Evolutionary conservation across 1,284 basidiomycete species (phyloP), one percentile per base, ranked within the genome.

Genomic region (Coriolopsis trogii): DNA sequence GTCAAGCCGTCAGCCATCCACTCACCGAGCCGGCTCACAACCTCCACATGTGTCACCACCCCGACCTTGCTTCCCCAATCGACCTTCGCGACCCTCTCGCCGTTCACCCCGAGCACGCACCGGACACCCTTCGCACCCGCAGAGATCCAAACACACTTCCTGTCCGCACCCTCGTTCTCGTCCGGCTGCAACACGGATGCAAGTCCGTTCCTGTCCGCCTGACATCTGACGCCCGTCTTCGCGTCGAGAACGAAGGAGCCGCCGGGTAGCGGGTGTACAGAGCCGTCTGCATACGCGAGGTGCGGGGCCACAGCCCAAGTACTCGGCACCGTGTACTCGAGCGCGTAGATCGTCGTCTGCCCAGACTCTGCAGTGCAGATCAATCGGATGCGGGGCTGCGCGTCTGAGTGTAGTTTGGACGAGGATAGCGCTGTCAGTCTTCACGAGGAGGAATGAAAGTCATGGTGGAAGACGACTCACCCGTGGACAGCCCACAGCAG

Each of bases 361-460:
- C 91, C 90, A 13, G 87, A 89, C 1, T 68, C 69, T 31, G 77
- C 79, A 7, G 77, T 75, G 3, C 83, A 82, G 23, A 93, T 71
- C 30, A 94, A 75, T 8, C 89, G 81, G 10, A 91, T 73, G 10
- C 73, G 72, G 1, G 75, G 71, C 0, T 70, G 70, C 2, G 74
- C 51, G 63, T 90, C 89, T 84, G 55, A 28, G 31, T 5, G 41
- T 13, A 23, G 10, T 15, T 6, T 16, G 6, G n/a, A n/a, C n/a
- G n/a, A n/a, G n/a, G n/a, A n/a, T n/a, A n/a, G n/a, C n/a, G n/a
- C n/a, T n/a, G n/a, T n/a, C n/a, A n/a, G n/a, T n/a, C n/a, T n/a
- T n/a, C n/a, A n/a, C n/a, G n/a, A n/a, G n/a, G n/a, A n/a, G n/a
- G 41, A 26, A 45, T 38, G 13, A 29, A 37, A 26, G 38, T 9